These are phyloP conservation scores for Kuraishia cidri DNA, from an alignment of 805 yeast species.

Conservation along the genomic window DNA sequence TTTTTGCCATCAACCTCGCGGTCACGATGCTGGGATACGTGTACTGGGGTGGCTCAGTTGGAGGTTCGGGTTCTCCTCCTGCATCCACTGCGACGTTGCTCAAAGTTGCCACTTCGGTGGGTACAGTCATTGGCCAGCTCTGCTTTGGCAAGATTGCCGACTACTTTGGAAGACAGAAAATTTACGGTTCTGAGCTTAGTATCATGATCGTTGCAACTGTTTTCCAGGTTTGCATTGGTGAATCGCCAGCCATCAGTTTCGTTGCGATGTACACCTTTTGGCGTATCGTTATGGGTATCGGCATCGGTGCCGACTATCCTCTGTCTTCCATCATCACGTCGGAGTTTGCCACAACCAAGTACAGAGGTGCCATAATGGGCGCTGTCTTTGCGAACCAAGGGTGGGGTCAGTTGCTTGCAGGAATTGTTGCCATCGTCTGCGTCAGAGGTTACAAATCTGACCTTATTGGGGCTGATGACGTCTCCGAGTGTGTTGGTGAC, in stretches of 20 bases:
- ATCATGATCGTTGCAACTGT: slow-evolving; percentile 65
- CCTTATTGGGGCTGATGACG: slow-evolving; percentile 36
- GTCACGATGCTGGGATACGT: slow-evolving; percentile 62
- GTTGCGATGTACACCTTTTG: slow-evolving; percentile 58
- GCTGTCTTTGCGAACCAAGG: slow-evolving; percentile 89
- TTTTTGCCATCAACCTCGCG: slow-evolving; percentile 73
- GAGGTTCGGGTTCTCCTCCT: slow-evolving; percentile 35
- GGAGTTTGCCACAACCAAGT: slow-evolving; percentile 76
- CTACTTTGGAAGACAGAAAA: slow-evolving; percentile 63
- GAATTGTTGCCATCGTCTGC: slow-evolving; percentile 58
- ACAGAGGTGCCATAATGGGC: slow-evolving; percentile 90
- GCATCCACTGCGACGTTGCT: slow-evolving; percentile 56
- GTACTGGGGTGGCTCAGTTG: slow-evolving; percentile 40
- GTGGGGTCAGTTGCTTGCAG: slow-evolving; percentile 76
- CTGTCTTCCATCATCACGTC: slow-evolving; percentile 78
- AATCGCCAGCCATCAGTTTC: slow-evolving; percentile 56
- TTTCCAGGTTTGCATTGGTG: slow-evolving; percentile 58
- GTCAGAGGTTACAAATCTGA: slow-evolving; percentile 60
- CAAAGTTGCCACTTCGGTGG: slow-evolving; percentile 79
- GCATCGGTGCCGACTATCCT: slow-evolving; percentile 90
- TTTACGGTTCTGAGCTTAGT: slow-evolving; percentile 72
- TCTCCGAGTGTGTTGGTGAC: slow-evolving; percentile 44
- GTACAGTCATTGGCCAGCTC: slow-evolving; percentile 77
- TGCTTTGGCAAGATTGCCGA: slow-evolving; percentile 71
- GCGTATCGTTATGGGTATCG: slow-evolving; percentile 79